These are phyloP conservation scores for Saksenaea oblongispora DNA, from an alignment of 371 early-diverging fungal species.

Conservation along the genomic window DNA sequence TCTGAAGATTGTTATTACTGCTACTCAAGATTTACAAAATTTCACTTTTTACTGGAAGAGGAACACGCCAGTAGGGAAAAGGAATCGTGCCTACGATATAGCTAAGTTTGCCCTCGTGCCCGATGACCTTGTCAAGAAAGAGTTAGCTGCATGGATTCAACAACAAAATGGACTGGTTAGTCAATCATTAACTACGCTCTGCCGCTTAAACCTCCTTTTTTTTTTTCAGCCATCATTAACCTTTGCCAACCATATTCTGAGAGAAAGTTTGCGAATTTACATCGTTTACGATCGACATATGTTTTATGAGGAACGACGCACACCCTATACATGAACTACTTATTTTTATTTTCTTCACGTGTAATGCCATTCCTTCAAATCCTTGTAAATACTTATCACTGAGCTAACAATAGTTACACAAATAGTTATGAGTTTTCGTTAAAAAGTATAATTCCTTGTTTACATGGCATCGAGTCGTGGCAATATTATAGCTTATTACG, in stretches of 20 bases:
- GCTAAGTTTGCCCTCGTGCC: conserved; percentile 10
- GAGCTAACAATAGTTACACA: conserved; percentile 46
- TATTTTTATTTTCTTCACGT: background rate
- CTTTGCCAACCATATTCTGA: conserved; percentile 16
- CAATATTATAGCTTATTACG: background rate
- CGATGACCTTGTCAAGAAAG: conserved; percentile 11
- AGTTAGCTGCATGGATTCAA: conserved; percentile 13
- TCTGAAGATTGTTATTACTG: conserved; percentile 14
- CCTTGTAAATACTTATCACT: background rate
- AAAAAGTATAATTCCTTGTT: background rate
- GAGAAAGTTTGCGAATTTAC: conserved; percentile 20
- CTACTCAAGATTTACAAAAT: background rate
- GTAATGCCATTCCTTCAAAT: background rate
- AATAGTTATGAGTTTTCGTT: conserved; percentile 3
- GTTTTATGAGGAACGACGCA: conserved; percentile 6
- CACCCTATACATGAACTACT: background rate
- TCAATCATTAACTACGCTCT: background rate
- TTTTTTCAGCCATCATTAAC: conserved; percentile 12
- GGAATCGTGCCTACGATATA: conserved; percentile 8
- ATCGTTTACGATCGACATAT: conserved; percentile 20
- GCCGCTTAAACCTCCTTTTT: background rate
- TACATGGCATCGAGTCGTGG: too few relatives aligned
- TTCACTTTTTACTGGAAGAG: conserved; percentile 19
- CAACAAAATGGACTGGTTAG: conserved; percentile 14
- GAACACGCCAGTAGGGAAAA: background rate